A percentile compares a stretch with the other conserved stretches of the same genome.
phyloP scores from a whole-genome alignment of 1,284 basidiomycete genomes.

The Moniliophthora roreri region DNA sequence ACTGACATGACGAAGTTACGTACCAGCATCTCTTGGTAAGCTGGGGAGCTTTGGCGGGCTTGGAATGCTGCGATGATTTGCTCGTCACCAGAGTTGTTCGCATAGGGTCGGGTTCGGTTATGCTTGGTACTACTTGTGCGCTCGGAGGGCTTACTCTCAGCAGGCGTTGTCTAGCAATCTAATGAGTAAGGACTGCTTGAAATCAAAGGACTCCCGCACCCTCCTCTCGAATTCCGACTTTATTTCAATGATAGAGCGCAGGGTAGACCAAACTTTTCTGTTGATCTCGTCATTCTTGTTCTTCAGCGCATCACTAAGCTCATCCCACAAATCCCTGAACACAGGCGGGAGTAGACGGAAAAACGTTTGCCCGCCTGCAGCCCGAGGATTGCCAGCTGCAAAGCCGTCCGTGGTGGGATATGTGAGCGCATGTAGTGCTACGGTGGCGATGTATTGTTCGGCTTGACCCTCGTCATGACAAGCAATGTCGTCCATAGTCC shows the following conservation, averaged over 20 bases:
- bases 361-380: constrained; percentile 50
- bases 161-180: constrained; percentile 10
- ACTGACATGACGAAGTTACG: constrained; percentile 27
- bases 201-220: constrained; percentile 29
- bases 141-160: constrained; percentile 26
- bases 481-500: constrained; percentile 85
- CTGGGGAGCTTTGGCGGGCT: constrained; percentile 55
- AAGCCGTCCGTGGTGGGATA: constrained; percentile 66
- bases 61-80: constrained; percentile 61
- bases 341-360: constrained; percentile 78
- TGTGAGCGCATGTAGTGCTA: constrained; percentile 80
- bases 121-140: constrained; percentile 11
- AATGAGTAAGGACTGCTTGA: constrained; percentile 3
- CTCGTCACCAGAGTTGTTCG: constrained; percentile 31
- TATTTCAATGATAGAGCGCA: constrained; percentile 60
- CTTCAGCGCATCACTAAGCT: constrained; percentile 74
- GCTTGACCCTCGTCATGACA: constrained; percentile 81
- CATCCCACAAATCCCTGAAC: constrained; percentile 93
- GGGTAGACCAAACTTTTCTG: constrained; percentile 67
- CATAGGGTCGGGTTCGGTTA: constrained; percentile 1
- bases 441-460: constrained; percentile 87
- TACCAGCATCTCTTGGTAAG: constrained; percentile 90
- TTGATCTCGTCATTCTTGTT: constrained; percentile 64
- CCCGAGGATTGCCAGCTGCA: constrained; percentile 42
- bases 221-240: constrained; percentile 47